Conservation (phyloP, 2,329 filamentous ascomycete genomes). For the Knoxdaviesia capensis region DNA sequence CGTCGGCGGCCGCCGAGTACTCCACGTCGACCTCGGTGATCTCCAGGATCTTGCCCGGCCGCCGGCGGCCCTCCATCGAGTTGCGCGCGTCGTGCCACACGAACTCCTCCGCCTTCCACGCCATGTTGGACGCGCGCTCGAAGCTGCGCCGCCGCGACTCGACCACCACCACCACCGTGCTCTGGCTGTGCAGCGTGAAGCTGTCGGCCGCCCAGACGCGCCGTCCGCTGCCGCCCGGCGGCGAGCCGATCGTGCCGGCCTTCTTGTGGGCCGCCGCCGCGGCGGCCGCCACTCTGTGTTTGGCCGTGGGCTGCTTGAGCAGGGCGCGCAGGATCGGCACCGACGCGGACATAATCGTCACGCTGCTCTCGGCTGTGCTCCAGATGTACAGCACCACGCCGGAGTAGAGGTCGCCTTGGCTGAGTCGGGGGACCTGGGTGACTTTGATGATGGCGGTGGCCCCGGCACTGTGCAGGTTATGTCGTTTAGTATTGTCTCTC, state of each 20-base stretch:
- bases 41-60: conserved; percentile 1
- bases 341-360: conserved; percentile 7
- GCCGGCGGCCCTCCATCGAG: background rate
- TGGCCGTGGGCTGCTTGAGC: background rate
- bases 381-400: conserved; percentile 5
- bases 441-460: conserved; percentile 6
- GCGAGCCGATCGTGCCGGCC: too few species aligned
- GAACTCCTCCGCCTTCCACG: background rate
- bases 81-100: background rate
- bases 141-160: background rate
- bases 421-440: conserved; percentile 2
- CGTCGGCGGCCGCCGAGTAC: too few species aligned
- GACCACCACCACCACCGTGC: conserved; percentile 2
- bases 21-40: conserved; percentile 1
- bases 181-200: conserved; percentile 2
- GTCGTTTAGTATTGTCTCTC: background rate
- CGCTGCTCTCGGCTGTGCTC: conserved; percentile 4
- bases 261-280: background rate
- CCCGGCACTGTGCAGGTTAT: conserved; percentile 4
- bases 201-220: background rate
- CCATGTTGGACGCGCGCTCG: background rate
- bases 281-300: background rate
- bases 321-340: conserved; percentile 6
- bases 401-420: conserved; percentile 1
- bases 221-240: background rate